These are phyloP conservation scores for Fomitopsis pinicola DNA, from an alignment of 1,284 basidiomycete genomes.

Conservation along the genomic window DNA sequence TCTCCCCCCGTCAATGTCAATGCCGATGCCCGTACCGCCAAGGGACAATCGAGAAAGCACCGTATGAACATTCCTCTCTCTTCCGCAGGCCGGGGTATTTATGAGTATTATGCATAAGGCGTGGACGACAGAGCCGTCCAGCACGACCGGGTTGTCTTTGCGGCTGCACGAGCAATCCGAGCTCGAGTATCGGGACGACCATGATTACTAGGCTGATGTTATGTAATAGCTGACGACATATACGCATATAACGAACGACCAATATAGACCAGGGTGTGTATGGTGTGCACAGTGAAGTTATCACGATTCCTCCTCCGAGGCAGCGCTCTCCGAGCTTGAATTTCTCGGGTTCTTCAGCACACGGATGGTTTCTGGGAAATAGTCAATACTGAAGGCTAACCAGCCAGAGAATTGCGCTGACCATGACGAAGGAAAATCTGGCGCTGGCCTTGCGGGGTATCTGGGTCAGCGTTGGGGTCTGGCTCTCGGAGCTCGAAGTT, in stretches of 20 bases:
- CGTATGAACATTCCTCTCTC: slow-evolving; percentile 8
- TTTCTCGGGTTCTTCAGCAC: slow-evolving; percentile 17
- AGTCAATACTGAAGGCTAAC: not conserved
- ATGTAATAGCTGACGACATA: slow-evolving; percentile 1
- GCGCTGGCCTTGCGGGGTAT: slow-evolving; percentile 63
- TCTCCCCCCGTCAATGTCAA: slow-evolving; percentile 16
- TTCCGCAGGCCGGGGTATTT: not conserved
- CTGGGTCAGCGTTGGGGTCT: slow-evolving; percentile 55
- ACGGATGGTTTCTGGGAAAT: slow-evolving; percentile 25
- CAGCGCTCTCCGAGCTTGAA: slow-evolving; percentile 5
- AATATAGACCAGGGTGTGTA: not conserved
- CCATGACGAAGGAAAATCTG: slow-evolving; percentile 79
- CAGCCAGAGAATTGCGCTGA: slow-evolving; percentile 20
- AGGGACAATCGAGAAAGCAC: slow-evolving; percentile 15
- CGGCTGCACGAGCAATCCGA: slow-evolving; percentile 11
- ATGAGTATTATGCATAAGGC: slow-evolving; percentile 9
- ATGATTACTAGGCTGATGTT: slow-evolving; percentile 12
- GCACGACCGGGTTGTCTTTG: slow-evolving; percentile 6
- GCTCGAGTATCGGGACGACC: slow-evolving; percentile 14
- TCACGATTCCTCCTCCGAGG: slow-evolving; percentile 8
- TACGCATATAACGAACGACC: not conserved
- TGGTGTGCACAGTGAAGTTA: not conserved
- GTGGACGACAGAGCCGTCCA: slow-evolving; percentile 18
- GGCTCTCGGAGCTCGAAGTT: slow-evolving; percentile 71
- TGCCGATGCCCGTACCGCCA: slow-evolving; percentile 28